A percentile compares a stretch with the other conserved stretches of the same genome.
These are phyloP conservation scores for Talaromyces liani DNA, from an alignment of 495 filamentous ascomycete species.

Conservation along the genomic window DNA sequence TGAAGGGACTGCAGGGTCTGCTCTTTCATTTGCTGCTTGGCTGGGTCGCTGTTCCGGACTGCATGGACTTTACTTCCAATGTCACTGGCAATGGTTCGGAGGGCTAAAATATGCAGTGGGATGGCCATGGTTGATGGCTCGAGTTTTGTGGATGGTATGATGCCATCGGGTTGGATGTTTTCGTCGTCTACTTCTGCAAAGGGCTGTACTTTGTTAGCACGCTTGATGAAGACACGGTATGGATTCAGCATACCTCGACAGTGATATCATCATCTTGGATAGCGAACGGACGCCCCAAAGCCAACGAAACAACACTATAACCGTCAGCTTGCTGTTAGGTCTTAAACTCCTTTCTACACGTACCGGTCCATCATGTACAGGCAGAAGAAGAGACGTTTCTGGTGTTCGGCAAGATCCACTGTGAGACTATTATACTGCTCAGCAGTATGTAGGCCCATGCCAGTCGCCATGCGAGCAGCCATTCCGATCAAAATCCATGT, in stretches of 20 bases:
- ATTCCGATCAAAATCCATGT: conserved; percentile 28
- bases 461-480: conserved; percentile 26
- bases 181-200: conserved; percentile 29
- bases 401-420: conserved; percentile 22
- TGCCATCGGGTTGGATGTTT: conserved; percentile 19
- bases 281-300: conserved; percentile 32
- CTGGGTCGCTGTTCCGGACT: conserved; percentile 7
- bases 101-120: conserved; percentile 28
- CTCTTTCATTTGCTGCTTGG: conserved; percentile 17
- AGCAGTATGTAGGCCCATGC: conserved; percentile 25
- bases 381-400: conserved; percentile 33
- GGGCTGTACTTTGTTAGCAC: conserved; percentile 15
- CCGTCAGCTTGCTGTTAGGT: background rate
- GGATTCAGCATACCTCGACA: conserved; percentile 18
- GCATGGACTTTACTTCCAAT: conserved; percentile 24
- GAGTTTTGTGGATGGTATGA: conserved; percentile 11
- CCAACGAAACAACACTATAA: conserved; percentile 28
- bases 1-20: conserved; percentile 23
- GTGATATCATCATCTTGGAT: conserved; percentile 33
- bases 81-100: conserved; percentile 28
- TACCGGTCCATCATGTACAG: conserved; percentile 41
- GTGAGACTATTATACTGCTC: conserved; percentile 17
- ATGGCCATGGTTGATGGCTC: conserved; percentile 29
- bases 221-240: background rate
- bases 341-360: background rate